Conservation (phyloP, 2,329 filamentous ascomycete species). For the Calonectria pauciramosa region DNA sequence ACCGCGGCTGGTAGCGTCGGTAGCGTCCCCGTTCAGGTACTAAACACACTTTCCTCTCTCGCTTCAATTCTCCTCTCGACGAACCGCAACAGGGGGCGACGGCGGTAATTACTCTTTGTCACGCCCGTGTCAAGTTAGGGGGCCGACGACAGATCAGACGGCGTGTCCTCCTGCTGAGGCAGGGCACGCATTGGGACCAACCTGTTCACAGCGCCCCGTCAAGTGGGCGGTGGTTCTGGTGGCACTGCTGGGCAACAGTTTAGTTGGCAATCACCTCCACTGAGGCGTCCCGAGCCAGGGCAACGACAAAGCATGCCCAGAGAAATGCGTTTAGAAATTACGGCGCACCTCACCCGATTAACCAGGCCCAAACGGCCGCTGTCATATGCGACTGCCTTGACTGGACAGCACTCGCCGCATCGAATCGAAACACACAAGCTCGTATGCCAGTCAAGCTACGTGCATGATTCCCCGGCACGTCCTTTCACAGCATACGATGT, state of each 20-base stretch:
- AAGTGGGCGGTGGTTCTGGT: conserved; percentile 3
- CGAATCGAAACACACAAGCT: not conserved
- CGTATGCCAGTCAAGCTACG: too few relatives aligned
- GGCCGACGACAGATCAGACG: not conserved
- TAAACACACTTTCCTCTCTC: not conserved
- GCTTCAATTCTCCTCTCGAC: not conserved
- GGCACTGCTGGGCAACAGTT: conserved; percentile 10
- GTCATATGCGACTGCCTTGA: not conserved
- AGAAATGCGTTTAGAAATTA: not conserved
- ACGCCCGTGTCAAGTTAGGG: not conserved
- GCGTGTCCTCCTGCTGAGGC: not conserved
- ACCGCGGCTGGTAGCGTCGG: not conserved
- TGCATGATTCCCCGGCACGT: not conserved
- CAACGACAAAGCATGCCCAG: not conserved
- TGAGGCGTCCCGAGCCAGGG: conserved; percentile 2
- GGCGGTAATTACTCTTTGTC: not conserved
- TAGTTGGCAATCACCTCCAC: conserved; percentile 1
- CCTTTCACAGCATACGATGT: not conserved
- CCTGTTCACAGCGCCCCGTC: conserved; percentile 1
- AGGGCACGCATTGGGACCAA: not conserved
- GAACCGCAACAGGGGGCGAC: not conserved
- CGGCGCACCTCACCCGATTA: not conserved
- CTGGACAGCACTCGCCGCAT: too few relatives aligned
- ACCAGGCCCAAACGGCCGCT: not conserved
- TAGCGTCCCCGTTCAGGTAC: not conserved